Base-by-base conservation (phyloP, 768 basidiomycete species). In the Kockovaella imperatae region DNA sequence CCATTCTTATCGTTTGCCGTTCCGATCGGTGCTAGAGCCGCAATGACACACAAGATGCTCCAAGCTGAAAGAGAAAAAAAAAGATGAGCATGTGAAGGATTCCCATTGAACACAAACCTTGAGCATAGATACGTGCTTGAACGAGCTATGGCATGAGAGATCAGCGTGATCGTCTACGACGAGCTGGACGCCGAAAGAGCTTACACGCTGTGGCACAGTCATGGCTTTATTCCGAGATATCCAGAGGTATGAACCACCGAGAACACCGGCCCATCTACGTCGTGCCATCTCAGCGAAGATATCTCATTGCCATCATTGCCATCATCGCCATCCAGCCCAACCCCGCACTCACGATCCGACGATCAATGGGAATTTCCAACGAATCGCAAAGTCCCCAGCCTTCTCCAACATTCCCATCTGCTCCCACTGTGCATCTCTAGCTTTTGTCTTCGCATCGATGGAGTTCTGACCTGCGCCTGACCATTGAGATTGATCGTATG, bases 111-210 rank as follows among this genome's bases (percentile, higher is more conserved):
- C 1, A 58, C 49, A 25, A 35, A 59, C 63, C 67, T 59, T 71
- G 69, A 23, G 69, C 69, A 53, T 58, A 68, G 56, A 71, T 61
- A 59, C 69, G 64, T 18, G 69, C 65, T 60, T 71, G 69, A 2
- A 71, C 69, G 50, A 71, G 48, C 67, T 68, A 40, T 30, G 24
- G 14, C 20, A 26, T 17, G 32, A 20, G 25, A 10, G 23, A 42
- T 7, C 40, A 10, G 36, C n/a, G n/a, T n/a, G n/a, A 21, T 15
- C 29, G 17, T 28, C 6, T 18, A 35, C 17, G 30, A 32, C 17
- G 6, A 35, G 17, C 15, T 47, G 23, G 17, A 34, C 20, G 17
- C 14, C 38, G 24, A 10, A 10, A 2, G 21, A 25, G 47, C 55
- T 35, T 25, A 69, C 67, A 53, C 69, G 68, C 54, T 69, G 67